Conservation (phyloP, 2,329 filamentous ascomycete genomes). For the Colletotrichum navitas region DNA sequence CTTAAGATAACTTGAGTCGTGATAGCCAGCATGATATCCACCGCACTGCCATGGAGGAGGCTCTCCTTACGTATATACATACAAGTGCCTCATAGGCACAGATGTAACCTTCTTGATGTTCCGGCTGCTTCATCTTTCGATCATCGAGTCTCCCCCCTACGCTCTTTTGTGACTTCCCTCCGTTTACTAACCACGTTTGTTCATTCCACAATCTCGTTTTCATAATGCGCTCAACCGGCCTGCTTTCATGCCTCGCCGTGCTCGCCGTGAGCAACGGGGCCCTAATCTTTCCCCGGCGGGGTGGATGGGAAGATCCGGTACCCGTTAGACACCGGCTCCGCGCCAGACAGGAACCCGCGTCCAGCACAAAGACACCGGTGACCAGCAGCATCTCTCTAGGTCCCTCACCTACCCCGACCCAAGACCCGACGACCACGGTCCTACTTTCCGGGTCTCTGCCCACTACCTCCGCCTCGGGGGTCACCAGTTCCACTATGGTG, state of each 20-base stretch:
- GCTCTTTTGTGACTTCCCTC: not conserved
- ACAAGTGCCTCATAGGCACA: not conserved
- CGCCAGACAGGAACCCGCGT: constrained; percentile 7
- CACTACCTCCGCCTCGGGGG: not conserved
- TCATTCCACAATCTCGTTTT: not conserved
- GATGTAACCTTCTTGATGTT: not conserved
- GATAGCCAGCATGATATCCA: not conserved
- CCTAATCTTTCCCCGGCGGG: not conserved
- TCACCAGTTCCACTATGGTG: not conserved
- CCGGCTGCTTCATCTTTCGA: not conserved
- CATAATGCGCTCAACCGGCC: not conserved
- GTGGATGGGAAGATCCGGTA: not conserved
- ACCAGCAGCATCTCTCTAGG: not conserved
- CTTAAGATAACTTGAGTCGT: not conserved
- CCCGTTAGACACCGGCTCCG: not conserved
- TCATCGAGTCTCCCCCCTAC: not conserved
- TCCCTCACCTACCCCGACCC: not conserved
- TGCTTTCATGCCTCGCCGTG: not conserved
- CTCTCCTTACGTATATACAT: not conserved
- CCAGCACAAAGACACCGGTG: not conserved
- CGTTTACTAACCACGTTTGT: not conserved
- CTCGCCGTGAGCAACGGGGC: constrained; percentile 8
- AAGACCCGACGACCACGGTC: constrained; percentile 1
- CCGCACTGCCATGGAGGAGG: not conserved
- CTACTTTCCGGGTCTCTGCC: not conserved